Conservation (phyloP, 805 yeast genomes). For the Ogataea ganodermae region DNA sequence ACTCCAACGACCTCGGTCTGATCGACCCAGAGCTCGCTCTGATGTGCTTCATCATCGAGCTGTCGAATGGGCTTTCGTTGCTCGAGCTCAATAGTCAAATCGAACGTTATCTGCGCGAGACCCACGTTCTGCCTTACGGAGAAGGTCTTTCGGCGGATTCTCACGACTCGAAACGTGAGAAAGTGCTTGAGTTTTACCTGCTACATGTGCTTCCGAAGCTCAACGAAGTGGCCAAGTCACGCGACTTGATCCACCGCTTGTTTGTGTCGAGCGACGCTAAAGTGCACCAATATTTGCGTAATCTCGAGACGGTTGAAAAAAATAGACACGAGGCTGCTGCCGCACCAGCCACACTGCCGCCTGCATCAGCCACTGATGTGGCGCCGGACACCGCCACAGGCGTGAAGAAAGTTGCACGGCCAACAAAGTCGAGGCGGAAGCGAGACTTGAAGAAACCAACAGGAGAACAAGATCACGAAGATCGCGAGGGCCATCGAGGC, state of each 20-base stretch:
- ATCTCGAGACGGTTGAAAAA: constrained; percentile 13
- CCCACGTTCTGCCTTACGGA: constrained; percentile 23
- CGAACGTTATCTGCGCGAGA: constrained; percentile 22
- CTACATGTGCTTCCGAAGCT: constrained; percentile 27
- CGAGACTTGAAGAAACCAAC: not conserved
- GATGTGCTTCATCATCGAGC: constrained; percentile 35
- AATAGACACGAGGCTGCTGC: constrained; percentile 10
- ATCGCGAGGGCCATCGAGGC: not conserved
- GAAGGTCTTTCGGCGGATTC: constrained; percentile 13
- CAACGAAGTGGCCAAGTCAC: constrained; percentile 20
- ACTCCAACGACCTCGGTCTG: constrained; percentile 9
- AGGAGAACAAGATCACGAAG: not conserved
- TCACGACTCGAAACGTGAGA: constrained; percentile 13
- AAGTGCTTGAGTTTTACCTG: constrained; percentile 29
- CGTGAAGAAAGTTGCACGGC: not conserved
- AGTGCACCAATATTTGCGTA: constrained; percentile 15
- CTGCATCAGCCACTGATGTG: constrained; percentile 2
- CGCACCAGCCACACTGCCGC: not conserved
- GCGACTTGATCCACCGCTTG: constrained; percentile 20
- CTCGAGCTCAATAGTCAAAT: constrained; percentile 26
- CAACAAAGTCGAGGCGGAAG: not conserved
- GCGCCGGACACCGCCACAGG: not conserved
- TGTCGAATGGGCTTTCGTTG: constrained; percentile 29
- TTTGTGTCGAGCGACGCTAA: constrained; percentile 22
- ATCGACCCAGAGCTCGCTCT: constrained; percentile 32